Evolutionary conservation across 345 rosid species (phyloP), one percentile per base, ranked within the genome.

Genomic region (Bruguiera parviflora): DNA sequence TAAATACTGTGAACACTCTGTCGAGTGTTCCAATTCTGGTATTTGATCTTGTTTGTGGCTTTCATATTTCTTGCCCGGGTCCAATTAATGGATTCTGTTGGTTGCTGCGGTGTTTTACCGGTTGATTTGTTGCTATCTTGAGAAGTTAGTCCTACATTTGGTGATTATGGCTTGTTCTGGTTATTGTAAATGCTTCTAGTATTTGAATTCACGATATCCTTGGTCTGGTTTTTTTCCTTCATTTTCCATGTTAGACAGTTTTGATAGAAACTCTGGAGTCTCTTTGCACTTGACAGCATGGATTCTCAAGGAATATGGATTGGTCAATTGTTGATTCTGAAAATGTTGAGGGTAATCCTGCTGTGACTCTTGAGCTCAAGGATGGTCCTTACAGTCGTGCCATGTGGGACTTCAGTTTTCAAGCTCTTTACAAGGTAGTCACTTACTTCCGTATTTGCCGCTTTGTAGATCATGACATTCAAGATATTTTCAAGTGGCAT

Each of bases 351-450:
- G 98, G 86, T 65, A 84, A 67, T 79, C 91, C 89, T 27, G 63
- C 67, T 57, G 86, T 88, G 24, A 89, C 96, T 73, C 88, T 94
- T 49, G 91, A 87, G 84, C 88, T 94, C 58, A 86, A 77, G 83
- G 96, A 94, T 78, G 86, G 81, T 66, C 89, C 95, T 39, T 94
- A 91, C 68, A 89, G 96, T 79, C 95, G 86, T 60, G 75, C 87
- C 68, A 94, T 94, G 92, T 94, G 98, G 98, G 96, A 91, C 81
- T 91, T 79, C 78, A 77, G 92, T 81, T 94, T 94, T 78, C 89
- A 79, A 61, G 97, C 96, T 74, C 74, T 84, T 53, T 91, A 78
- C 85, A 94, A 89, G 95, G 97, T 49, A 69, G 3, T 56, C 27
- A 11, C 27, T 68, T 61, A 47, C 58, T 67, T 75, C 33, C 28